Evolutionary conservation across 1,139 yeast species (phyloP).

Genomic region (Diutina ranongensis): DNA sequence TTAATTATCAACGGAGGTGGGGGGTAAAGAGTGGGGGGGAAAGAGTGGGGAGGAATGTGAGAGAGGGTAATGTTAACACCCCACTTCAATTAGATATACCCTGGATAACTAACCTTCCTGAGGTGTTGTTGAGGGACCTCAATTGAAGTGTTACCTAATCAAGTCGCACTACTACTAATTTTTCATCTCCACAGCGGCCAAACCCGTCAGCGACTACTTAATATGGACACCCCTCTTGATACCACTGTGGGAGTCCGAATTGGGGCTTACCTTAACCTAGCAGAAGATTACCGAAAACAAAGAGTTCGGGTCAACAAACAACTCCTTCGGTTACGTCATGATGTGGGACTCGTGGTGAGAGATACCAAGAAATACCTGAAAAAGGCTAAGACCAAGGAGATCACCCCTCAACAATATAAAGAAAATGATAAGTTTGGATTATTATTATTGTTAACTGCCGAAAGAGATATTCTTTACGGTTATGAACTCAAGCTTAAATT

Average conservation of each 20-base stretch:
- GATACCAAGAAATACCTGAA: constrained; percentile 44
- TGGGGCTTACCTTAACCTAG: constrained; percentile 36
- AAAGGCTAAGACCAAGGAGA: constrained; percentile 31
- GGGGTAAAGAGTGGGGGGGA: too few relatives aligned
- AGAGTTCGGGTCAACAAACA: constrained; percentile 35
- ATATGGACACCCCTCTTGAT: constrained; percentile 20
- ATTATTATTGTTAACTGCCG: constrained; percentile 45
- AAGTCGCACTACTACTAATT: constrained; percentile 2
- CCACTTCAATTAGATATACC: too few relatives aligned
- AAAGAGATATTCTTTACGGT: constrained; percentile 59
- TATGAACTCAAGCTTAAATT: constrained; percentile 48
- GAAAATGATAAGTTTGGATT: constrained; percentile 35
- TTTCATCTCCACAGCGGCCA: too few relatives aligned
- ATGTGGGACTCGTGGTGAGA: constrained; percentile 41
- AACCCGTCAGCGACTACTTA: not conserved
- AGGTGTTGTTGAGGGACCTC: not conserved
- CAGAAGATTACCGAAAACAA: constrained; percentile 40
- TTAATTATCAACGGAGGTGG: too few relatives aligned
- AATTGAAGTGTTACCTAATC: not conserved
- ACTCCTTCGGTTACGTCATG: constrained; percentile 45
- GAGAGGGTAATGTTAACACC: too few relatives aligned
- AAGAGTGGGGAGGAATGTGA: too few relatives aligned
- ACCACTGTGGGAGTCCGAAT: constrained; percentile 37
- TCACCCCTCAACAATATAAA: constrained; percentile 35
- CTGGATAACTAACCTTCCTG: too few relatives aligned